phyloP scores from a whole-genome alignment of 1,284 basidiomycete species.

The Pisolithus thermaeus region DNA sequence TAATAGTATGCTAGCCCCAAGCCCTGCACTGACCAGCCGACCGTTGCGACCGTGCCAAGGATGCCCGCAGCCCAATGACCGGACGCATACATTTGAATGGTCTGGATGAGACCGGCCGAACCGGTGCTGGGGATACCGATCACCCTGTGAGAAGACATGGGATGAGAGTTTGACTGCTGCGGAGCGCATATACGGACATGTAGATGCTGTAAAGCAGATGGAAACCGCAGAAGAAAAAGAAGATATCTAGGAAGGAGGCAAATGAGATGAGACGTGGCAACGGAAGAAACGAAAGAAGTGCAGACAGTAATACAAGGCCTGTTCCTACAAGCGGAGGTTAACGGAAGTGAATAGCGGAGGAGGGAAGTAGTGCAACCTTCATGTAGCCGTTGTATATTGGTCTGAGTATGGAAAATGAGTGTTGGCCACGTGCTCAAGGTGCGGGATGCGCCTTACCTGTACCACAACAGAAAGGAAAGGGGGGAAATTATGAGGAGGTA shows the following conservation, averaged over 20 bases:
- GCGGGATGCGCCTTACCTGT: conserved; percentile 48
- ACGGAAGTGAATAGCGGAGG: conserved; percentile 5
- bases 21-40: conserved; percentile 87
- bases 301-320: conserved; percentile 81
- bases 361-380: conserved; percentile 58
- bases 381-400: conserved; percentile 97
- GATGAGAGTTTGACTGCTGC: conserved; percentile 2
- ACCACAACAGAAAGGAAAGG: conserved; percentile 88
- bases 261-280: conserved; percentile 25
- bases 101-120: conserved; percentile 92
- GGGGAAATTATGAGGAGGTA: conserved; percentile 81
- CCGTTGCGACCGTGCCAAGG: conserved; percentile 73
- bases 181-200: conserved; percentile 49
- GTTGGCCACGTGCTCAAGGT: not conserved
- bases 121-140: conserved; percentile 90
- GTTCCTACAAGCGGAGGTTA: conserved; percentile 49
- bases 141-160: conserved; percentile 50
- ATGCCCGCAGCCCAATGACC: conserved; percentile 68
- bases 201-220: conserved; percentile 88
- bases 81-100: conserved; percentile 67
- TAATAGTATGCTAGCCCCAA: conserved; percentile 81
- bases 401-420: conserved; percentile 34
- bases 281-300: conserved; percentile 12
- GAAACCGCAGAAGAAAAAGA: conserved; percentile 93
- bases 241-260: conserved; percentile 62